Evolutionary conservation across 1,139 yeast genomes (phyloP).

Genomic region (Arxiozyma heterogenica): DNA sequence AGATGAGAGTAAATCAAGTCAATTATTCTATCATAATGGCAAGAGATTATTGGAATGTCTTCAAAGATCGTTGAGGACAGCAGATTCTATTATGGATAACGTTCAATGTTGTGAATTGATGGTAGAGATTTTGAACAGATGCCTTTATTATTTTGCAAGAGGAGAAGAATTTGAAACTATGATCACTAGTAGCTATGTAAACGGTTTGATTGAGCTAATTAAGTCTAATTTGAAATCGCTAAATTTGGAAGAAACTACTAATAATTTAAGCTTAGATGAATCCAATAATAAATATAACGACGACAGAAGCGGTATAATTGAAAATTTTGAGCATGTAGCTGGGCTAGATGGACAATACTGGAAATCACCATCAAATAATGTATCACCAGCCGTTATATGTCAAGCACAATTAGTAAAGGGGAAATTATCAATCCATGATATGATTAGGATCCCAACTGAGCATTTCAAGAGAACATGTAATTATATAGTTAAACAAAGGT

Average conservation of each 20-base stretch:
- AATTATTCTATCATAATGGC: constrained; percentile 37
- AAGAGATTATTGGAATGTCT: constrained; percentile 59
- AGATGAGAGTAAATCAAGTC: constrained; percentile 9
- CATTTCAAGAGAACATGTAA: constrained; percentile 23
- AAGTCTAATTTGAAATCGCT: constrained; percentile 62
- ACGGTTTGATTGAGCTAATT: constrained; percentile 78
- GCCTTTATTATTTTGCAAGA: constrained; percentile 75
- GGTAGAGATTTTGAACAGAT: constrained; percentile 80
- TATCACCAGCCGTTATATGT: neutral
- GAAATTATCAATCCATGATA: constrained; percentile 10
- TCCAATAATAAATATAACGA: neutral
- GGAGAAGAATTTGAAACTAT: constrained; percentile 67
- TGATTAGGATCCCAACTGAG: constrained; percentile 18
- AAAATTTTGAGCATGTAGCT: constrained; percentile 9
- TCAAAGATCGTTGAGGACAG: constrained; percentile 72
- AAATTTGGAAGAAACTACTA: constrained; percentile 28
- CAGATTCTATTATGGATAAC: constrained; percentile 72
- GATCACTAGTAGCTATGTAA: constrained; percentile 64
- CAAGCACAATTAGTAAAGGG: neutral
- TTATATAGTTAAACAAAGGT: constrained; percentile 14
- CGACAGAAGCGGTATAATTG: neutral
- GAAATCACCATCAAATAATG: constrained; percentile 6
- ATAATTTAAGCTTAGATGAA: constrained; percentile 7
- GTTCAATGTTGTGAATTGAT: constrained; percentile 63
- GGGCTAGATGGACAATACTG: constrained; percentile 25